phyloP scores from a whole-genome alignment of 1,139 yeast species.

The Yamadazyma diospyri region DNA sequence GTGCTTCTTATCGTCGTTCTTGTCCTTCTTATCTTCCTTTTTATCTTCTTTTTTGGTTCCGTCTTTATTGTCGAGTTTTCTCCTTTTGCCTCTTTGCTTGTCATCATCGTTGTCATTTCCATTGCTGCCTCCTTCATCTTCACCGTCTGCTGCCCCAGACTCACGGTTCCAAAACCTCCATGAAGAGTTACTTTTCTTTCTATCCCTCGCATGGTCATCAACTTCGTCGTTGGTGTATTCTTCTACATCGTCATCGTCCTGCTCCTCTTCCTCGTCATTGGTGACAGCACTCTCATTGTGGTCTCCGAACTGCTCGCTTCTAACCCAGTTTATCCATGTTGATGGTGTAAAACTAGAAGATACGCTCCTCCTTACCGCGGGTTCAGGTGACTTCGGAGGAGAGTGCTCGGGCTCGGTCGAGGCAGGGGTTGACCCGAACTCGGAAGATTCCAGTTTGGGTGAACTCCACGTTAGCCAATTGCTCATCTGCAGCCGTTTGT shows the following conservation, averaged over 20 bases:
- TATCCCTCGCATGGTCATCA: conserved; percentile 30
- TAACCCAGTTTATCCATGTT: conserved; percentile 14
- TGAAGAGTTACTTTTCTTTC: conserved; percentile 24
- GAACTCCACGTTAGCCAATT: conserved; percentile 13
- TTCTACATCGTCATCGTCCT: conserved; percentile 22
- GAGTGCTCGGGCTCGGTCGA: background rate
- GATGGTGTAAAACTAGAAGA: conserved; percentile 12
- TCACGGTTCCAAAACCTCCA: conserved; percentile 39
- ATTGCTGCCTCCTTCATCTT: conserved; percentile 6
- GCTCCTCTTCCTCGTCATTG: conserved; percentile 18
- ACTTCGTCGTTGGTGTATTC: conserved; percentile 32
- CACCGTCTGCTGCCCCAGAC: background rate
- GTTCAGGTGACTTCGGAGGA: background rate
- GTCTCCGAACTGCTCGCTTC: conserved; percentile 6
- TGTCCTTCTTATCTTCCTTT: conserved; percentile 5
- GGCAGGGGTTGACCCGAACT: background rate
- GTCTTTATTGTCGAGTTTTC: too few species aligned
- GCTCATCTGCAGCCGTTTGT: conserved; percentile 5
- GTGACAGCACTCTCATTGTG: conserved; percentile 8
- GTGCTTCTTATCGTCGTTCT: background rate
- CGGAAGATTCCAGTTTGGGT: background rate
- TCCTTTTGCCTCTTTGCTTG: background rate
- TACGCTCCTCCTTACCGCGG: conserved; percentile 5
- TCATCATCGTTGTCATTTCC: conserved; percentile 1
- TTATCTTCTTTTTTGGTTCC: background rate